Percentiles rank a stretch among this genome's conserved stretches.
phyloP scores from a whole-genome alignment of 2,329 filamentous ascomycete genomes.

The Phaeosphaeria sp. region DNA sequence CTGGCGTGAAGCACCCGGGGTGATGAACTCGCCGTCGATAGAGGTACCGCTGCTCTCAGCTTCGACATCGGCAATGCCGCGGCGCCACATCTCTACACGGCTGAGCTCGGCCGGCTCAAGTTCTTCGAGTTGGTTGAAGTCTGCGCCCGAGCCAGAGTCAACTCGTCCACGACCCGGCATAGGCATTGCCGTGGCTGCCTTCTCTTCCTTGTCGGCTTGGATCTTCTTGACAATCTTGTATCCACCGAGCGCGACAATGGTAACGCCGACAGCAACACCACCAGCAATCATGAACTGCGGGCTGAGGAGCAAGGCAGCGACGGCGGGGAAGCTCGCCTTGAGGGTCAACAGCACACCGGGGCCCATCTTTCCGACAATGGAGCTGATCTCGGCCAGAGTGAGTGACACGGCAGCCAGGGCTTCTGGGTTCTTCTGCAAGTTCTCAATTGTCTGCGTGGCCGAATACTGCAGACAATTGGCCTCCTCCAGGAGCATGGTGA shows the following conservation, averaged over 20 bases:
- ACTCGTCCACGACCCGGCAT: conserved; percentile 18
- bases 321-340: conserved; percentile 81
- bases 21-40: conserved; percentile 71
- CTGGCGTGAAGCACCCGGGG: conserved; percentile 59
- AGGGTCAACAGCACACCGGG: conserved; percentile 78
- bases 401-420: conserved; percentile 93
- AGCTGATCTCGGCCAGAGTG: conserved; percentile 88
- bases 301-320: conserved; percentile 84
- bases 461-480: conserved; percentile 88
- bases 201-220: conserved; percentile 53
- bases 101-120: conserved; percentile 64
- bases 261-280: conserved; percentile 88
- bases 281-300: conserved; percentile 95
- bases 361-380: conserved; percentile 81
- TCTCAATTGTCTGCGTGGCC: conserved; percentile 80
- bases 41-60: conserved; percentile 63
- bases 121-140: conserved; percentile 58
- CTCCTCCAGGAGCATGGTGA: conserved; percentile 82
- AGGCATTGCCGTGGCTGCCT: conserved; percentile 24
- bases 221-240: conserved; percentile 98
- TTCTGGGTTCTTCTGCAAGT: conserved; percentile 82
- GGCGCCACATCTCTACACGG: conserved; percentile 67
- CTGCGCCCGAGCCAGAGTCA: conserved; percentile 21
- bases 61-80: conserved; percentile 67
- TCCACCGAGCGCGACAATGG: conserved; percentile 91